Evolutionary conservation across 192 early-diverging fungal species (phyloP), one percentile per base, ranked within the genome.

Genomic region (Phycomyces blakesleeanus): DNA sequence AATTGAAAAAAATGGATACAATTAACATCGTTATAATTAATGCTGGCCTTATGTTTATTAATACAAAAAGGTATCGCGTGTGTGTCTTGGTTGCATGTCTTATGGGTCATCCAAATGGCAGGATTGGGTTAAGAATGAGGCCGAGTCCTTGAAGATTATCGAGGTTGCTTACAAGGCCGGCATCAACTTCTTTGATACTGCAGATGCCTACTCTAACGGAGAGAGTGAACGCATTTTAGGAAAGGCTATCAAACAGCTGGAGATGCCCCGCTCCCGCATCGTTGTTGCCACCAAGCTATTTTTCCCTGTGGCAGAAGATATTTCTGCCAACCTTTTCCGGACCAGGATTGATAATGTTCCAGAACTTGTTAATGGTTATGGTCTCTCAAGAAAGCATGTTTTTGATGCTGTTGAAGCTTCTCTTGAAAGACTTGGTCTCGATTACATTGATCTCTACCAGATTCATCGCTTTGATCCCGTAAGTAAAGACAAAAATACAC

Each of bases 361-460:
- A 34, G 29, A 56, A 15, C 25, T 42, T 37, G 25, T 59, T 18
- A 77, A 77, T 51, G 5, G 53, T 1, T 29, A 47, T 18, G 74
- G 74, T 18, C 49, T 71, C 16, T 55, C 68, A 12, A 21, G 68
- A 22, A 76, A 70, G 51, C 49, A 50, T 47, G 66, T 76, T 12
- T 58, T 75, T 7, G 37, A 74, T 25, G 66, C 53, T 29, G 53
- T 76, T 21, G 69, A 71, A 21, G 74, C 44, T 5, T 64, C 59
- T 6, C 41, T 76, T 10, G 26, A 73, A 47, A 24, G 75, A 15
- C 38, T 76, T 20, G 72, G 50, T 16, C 20, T 54, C 11, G 50
- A 55, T n/a, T 84, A 84, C 58, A 82, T 83, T 57, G 82, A 85
- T 69, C 42, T 84, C 11, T 83, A 83, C 53, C 64, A 80, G 22